A percentile compares a stretch with the other conserved stretches of the same genome.
Conservation (phyloP, 768 basidiomycete species). For the Mycena amicta region DNA sequence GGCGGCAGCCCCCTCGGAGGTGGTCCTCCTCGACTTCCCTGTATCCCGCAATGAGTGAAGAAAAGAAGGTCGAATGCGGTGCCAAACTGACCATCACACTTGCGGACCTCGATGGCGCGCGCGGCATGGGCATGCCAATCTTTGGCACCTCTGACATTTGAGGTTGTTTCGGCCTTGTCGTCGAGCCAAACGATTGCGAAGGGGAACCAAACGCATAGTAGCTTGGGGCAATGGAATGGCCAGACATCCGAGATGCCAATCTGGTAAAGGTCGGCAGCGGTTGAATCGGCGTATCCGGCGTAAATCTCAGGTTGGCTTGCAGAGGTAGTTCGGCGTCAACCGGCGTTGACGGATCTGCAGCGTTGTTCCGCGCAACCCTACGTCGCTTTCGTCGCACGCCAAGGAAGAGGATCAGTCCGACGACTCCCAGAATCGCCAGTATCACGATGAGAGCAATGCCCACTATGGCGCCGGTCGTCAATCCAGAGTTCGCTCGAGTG, state of each 20-base stretch:
- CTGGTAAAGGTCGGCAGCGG: constrained; percentile 18
- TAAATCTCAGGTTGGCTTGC: constrained; percentile 21
- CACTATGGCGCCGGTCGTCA: constrained; percentile 11
- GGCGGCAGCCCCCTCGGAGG: constrained; percentile 5
- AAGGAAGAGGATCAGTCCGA: constrained; percentile 30
- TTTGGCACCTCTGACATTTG: constrained; percentile 30
- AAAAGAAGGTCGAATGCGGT: background rate
- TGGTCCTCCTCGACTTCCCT: background rate
- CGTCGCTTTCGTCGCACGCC: constrained; percentile 30
- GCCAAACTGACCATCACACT: constrained; percentile 21
- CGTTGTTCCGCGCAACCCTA: constrained; percentile 5
- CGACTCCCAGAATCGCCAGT: background rate
- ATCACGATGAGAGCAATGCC: constrained; percentile 8
- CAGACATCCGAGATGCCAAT: constrained; percentile 11
- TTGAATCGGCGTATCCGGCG: constrained; percentile 18
- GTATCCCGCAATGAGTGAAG: background rate
- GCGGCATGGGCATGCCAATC: constrained; percentile 13
- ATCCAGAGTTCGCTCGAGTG: background rate
- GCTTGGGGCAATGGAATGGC: constrained; percentile 43
- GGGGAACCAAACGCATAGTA: constrained; percentile 29
- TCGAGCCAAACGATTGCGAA: constrained; percentile 26
- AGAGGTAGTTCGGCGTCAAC: constrained; percentile 28
- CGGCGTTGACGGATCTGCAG: constrained; percentile 11
- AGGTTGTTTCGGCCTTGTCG: constrained; percentile 14
- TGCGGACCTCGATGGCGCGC: constrained; percentile 18